Conservation (phyloP, 768 basidiomycete genomes). For the Tylopilus cervinicoccineus region DNA sequence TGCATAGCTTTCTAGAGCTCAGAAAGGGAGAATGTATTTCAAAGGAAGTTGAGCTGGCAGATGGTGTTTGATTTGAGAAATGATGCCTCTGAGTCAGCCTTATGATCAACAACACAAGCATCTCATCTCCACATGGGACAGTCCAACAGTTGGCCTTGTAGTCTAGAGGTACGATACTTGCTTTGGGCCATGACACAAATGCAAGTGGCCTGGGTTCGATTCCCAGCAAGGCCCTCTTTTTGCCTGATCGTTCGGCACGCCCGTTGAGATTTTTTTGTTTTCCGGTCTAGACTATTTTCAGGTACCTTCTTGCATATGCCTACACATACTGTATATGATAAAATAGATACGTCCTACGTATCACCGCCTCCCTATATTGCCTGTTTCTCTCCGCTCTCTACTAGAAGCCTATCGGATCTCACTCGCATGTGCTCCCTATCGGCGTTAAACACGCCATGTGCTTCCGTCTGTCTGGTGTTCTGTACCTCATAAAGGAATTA, state of each 20-base stretch:
- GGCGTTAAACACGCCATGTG: no score
- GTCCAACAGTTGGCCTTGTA: conserved; percentile 21
- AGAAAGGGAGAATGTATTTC: no score
- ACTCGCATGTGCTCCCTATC: neutral
- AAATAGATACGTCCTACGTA: neutral
- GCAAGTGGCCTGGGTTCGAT: conserved; percentile 38
- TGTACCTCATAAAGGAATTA: no score
- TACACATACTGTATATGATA: neutral
- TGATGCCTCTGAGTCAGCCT: no score
- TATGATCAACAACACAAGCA: no score
- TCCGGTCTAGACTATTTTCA: neutral
- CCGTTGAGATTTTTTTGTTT: no score
- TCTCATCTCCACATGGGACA: no score
- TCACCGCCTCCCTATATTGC: neutral
- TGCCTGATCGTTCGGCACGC: no score
- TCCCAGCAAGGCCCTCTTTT: conserved; percentile 35
- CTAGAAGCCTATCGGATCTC: neutral
- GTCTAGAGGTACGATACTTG: conserved; percentile 36
- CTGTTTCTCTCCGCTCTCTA: neutral
- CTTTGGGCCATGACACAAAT: conserved; percentile 22
- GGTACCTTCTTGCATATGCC: neutral
- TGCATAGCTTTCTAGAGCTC: no score
- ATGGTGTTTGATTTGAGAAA: no score
- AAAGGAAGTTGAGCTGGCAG: no score
- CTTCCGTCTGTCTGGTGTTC: no score